Evolutionary conservation across 2,329 filamentous ascomycete species (phyloP), one percentile per base, ranked within the genome.

Genomic region (Dothistroma pini): DNA sequence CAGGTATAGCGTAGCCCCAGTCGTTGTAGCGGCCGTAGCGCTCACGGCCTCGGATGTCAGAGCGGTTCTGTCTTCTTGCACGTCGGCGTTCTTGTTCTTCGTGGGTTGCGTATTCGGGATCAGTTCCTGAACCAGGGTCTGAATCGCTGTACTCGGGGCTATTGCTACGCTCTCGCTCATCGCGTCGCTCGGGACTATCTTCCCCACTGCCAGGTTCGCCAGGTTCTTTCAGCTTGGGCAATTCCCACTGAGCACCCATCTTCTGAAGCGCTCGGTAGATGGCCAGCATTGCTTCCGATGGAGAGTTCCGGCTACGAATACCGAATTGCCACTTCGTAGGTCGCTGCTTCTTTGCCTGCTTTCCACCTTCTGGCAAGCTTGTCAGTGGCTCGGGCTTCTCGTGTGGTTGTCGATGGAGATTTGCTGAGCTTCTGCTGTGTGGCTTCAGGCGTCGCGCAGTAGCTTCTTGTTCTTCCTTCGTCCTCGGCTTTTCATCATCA

Each of bases 311-410:
- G 51, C 91, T 96, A 41, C 95, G 86, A 63, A 99, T 99, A 59
- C 95, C 95, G 73, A 99, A 99, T 74, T 99, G 95, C 95, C 95
- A 99, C 67, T 93, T 91, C 16, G 93, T 90, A 0, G 89, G 89
- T 71, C 90, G 92, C 5, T 82, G 78, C 75, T 90, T 92, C 79
- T 90, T 91, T 3, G 80, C 75, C 44, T 61, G 32, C 47, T 48
- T 50, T 56, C 53, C 52, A 55, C 61, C 61, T 64, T 72, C 19
- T 73, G 86, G 85, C 32, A 83, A 68, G n/a, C 78, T 76, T 3
- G 83, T 83, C 77, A 84, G 80, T 8, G 79, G 68, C 83, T 83
- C 4, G 80, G 85, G 51, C 81, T 82, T 68, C 69, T 73, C 50
- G 60, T 52, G 53, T 9, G 59, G 56, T 49, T 70, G 59, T 16